Evolutionary conservation across 495 filamentous ascomycete genomes (phyloP), one percentile per base, ranked within the genome.

Genomic region (Friedmanniomyces simplex): DNA sequence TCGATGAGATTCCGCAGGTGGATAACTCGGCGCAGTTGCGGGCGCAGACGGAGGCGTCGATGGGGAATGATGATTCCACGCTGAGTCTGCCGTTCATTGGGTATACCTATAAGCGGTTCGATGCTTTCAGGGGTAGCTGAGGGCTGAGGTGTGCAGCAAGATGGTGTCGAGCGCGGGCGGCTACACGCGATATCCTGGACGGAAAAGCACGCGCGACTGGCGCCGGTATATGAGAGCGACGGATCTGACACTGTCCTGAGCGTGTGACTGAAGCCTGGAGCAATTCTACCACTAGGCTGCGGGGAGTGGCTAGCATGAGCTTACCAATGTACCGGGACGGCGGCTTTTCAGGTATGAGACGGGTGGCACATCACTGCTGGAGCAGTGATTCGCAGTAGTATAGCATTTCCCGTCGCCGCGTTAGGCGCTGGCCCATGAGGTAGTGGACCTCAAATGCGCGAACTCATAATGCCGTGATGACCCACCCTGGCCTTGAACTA

Each of bases 51-150:
- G 73, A 77, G 57, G 76, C 76, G 32, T 28, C 48, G 18, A 47
- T 52, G 50, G 60, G 78, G 68, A 21, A 16, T 26, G 74, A 84
- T 60, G 78, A 79, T 52, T 81, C 83, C 13, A 94, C 96, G 77
- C 88, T 97, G 82, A 90, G 84, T 69, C 70, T 97, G 67, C 93
- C 93, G 1, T 98, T 98, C 70, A 95, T 97, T 65, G 93, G 93
- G 22, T 98, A 98, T 69, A 98, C 93, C 20, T 98, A 95, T 77
- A 97, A 96, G 77, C 86, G 93, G 56, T 98, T 98, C 72, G 91
- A 96, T 74, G 87, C 85, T 62, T 84, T 85, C 70, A 72, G 79
- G 57, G 73, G 69, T 16, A 56, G 25, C 25, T 59, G 54, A 61
- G 8, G 30, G 26, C 1, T 6, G 50, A 22, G 28, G 20, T 45